Evolutionary conservation across 257 asterid genomes (phyloP), one percentile per base, ranked within the genome.

Genomic region (Solanum sitiens): DNA sequence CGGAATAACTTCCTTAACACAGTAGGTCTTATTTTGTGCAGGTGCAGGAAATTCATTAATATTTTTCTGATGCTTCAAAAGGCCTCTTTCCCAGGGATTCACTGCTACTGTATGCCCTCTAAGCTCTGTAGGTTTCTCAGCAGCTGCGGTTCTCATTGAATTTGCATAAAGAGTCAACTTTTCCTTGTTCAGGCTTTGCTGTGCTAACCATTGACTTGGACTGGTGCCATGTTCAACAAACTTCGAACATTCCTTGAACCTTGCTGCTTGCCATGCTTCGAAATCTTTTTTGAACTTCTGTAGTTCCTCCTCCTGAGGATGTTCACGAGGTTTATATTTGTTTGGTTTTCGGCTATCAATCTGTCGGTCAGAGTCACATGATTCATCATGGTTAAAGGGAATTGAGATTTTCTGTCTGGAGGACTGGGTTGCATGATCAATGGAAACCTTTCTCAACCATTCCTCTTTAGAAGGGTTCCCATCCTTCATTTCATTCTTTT

Each of bases 221-320:
- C 90, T 93, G 84, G 92, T 89, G 87, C 90, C 93, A 84, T 87
- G 83, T 87, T 92, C 93, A n/a, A 90, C 89, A 75, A 89, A 86
- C 88, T 91, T 92, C 1, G 96, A 91, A 83, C 98, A 95, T 86
- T 95, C 94, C 84, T 91, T 91, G 68, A 95, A 92, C 70, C 99
- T 92, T 79, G 93, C 93, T 61, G 94, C 90, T 92, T 95, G 99
- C 95, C 98, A 96, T 88, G 98, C 98, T 92, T 93, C 99, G 79
- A 97, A 97, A 68, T 97, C 99, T 90, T 92, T 94, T 95, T 97
- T 97, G 71, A 97, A 97, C 93, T 94, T 97, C 91, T 95, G 98
- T 35, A 97, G 92, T 90, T 97, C 98, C 91, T 93, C 98, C 90
- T 97, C 99, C 90, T 97, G 99, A 89, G 99, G 99, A 88, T 97